Percentiles rank a stretch among this genome's conserved stretches.
Evolutionary conservation across 257 asterid species (phyloP).

Genomic region (Solanum paucissectum): DNA sequence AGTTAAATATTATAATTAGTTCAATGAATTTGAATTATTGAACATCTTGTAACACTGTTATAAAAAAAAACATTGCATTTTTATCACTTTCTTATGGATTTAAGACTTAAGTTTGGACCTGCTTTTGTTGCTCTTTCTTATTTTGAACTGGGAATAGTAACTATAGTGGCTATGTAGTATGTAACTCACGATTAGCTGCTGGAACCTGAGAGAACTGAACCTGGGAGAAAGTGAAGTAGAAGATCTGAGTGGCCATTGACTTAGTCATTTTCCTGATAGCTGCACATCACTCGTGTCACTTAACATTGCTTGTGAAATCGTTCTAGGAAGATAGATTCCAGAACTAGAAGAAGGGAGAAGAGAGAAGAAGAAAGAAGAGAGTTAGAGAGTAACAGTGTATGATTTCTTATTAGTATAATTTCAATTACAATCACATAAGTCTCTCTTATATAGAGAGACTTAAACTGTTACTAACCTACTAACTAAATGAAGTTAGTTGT

Average conservation of each 20-base stretch:
- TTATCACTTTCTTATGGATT: neutral
- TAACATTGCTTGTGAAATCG: neutral
- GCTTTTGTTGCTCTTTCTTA: neutral
- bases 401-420: too few species aligned
- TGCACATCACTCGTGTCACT: neutral
- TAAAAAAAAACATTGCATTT: neutral
- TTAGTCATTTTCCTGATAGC: neutral
- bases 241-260: neutral
- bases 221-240: neutral
- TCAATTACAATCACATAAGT: too few species aligned
- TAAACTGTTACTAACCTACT: too few species aligned
- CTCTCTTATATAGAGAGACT: too few species aligned
- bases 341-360: too few species aligned
- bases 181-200: neutral
- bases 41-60: neutral
- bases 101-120: neutral
- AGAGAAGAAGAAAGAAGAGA: too few species aligned
- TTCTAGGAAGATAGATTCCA: too few species aligned
- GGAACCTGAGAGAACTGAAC: neutral
- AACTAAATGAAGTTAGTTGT: too few species aligned
- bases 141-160: neutral
- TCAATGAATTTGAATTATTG: neutral
- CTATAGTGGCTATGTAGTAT: neutral
- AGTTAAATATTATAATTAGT: neutral
- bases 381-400: too few species aligned